Conservation (phyloP, 495 filamentous ascomycete genomes). For the Hypoxylon cercidicola region DNA sequence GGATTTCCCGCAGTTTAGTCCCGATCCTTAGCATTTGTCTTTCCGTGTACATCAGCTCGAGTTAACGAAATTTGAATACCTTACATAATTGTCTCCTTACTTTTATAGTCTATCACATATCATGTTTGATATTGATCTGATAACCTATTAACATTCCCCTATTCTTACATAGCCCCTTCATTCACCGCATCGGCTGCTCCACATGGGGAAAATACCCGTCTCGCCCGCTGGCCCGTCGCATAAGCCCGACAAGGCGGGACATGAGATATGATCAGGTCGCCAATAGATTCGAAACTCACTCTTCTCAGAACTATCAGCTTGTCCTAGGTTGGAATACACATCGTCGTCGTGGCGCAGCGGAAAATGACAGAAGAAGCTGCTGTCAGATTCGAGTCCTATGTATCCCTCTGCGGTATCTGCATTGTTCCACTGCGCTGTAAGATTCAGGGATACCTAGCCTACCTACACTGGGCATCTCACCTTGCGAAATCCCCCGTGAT, state of each 20-base stretch:
- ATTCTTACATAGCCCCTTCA: constrained; percentile 4
- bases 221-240: constrained; percentile 26
- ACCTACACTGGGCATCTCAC: constrained; percentile 3
- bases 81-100: background rate
- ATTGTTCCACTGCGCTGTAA: constrained; percentile 8
- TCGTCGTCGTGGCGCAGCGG: constrained; percentile 26
- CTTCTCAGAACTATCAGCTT: constrained; percentile 24
- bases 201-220: constrained; percentile 25
- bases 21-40: constrained; percentile 29
- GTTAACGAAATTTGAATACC: constrained; percentile 5
- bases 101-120: background rate
- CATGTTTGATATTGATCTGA: constrained; percentile 13
- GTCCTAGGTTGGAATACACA: constrained; percentile 29
- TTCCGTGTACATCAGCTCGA: constrained; percentile 1
- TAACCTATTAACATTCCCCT: constrained; percentile 1
- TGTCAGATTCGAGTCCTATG: constrained; percentile 12
- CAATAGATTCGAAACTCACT: constrained; percentile 28
- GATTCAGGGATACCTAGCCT: constrained; percentile 20
- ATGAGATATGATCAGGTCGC: constrained; percentile 32
- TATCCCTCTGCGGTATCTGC: background rate
- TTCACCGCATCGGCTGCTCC: constrained; percentile 12
- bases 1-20: constrained; percentile 37
- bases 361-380: constrained; percentile 1
- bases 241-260: constrained; percentile 32
- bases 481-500: background rate